These are phyloP conservation scores for Globisporangium emineosum DNA, from an alignment of 352 stramenopile genomes.

Conservation along the genomic window DNA sequence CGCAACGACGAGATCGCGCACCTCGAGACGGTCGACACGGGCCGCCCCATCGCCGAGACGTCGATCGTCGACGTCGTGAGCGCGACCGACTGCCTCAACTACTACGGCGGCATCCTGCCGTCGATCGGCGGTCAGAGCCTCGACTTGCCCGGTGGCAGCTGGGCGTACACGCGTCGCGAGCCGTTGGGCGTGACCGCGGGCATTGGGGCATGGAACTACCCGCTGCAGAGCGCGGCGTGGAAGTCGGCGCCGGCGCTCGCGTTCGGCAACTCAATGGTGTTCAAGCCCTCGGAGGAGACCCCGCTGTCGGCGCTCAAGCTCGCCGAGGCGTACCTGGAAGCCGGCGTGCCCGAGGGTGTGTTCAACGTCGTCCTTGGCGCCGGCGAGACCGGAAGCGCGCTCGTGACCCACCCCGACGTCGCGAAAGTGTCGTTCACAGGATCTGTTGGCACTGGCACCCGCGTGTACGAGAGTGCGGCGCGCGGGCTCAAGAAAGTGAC, in stretches of 20 bases:
- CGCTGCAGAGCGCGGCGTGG: conserved; percentile 75
- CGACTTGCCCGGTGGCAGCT: conserved; percentile 59
- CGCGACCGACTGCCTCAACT: conserved; percentile 74
- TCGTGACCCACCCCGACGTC: conserved; percentile 51
- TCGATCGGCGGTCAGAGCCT: conserved; percentile 71
- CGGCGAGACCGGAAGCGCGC: conserved; percentile 47
- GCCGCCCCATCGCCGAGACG: conserved; percentile 74
- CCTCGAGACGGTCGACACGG: conserved; percentile 79
- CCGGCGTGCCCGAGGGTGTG: conserved; percentile 65
- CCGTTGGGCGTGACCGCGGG: conserved; percentile 67
- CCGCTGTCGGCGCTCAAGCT: conserved; percentile 68
- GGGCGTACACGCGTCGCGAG: conserved; percentile 75
- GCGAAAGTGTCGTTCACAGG: conserved; percentile 89
- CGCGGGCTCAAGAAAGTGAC: conserved; percentile 84
- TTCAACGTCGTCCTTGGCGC: conserved; percentile 81
- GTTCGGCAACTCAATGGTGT: conserved; percentile 90
- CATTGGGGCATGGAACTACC: conserved; percentile 85
- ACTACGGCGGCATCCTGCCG: conserved; percentile 65
- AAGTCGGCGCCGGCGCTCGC: conserved; percentile 79
- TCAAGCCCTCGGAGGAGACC: conserved; percentile 90
- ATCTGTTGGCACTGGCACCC: conserved; percentile 60
- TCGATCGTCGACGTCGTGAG: conserved; percentile 63
- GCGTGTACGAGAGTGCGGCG: conserved; percentile 69
- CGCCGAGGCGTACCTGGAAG: conserved; percentile 63
- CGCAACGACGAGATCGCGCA: conserved; percentile 63